Base-by-base conservation (phyloP, 2,329 filamentous ascomycete genomes). In the Ophiostoma populinum region DNA sequence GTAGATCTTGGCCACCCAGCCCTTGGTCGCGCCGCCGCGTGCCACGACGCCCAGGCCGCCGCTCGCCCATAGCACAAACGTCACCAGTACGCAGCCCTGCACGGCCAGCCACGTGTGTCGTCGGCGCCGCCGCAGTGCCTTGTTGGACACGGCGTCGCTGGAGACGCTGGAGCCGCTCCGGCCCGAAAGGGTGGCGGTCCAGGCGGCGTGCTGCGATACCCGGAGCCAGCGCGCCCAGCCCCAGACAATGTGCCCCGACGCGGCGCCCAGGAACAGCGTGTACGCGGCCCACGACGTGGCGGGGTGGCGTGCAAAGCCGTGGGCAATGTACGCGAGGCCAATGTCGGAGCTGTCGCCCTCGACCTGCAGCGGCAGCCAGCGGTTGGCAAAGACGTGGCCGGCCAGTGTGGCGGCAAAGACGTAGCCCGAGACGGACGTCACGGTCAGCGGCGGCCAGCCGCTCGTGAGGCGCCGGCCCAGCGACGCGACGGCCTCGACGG, bases 281-380 rank as follows among this genome's bases (percentile, higher is more conserved):
- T 92, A 93, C 1, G 78, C 75, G 1, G 65, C 46, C 51, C 73
- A 78, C n/a, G 79, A 71, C 7, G 77, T 52, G 2, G 64, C 44
- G 0, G 76, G 74, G 47, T 81, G 76, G 11, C 70, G 66, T 20
- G 79, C 74, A 49, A 94, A 90, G 3, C 81, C 82, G 55, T 95
- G 86, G 10, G 76, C 72, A 7, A 94, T 75, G 52, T 80, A 95
- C 10, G 72, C 75, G 10, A 95, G 60, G 1, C 81, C 80, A 26
- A 94, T 75, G 36, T 87, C 77, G n/a, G 81, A 80, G 47, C 75
- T 85, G 40, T 86, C 83, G 6, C 86, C 86, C 36, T 92, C 80
- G 29, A 83, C 67, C 19, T 70, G 61, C 22, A 86, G 55, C 2
- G 90, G 87, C 18, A 92, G 60, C 3, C 72, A 56, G 22, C 87